phyloP scores from a whole-genome alignment of 1,284 basidiomycete species.

The Peniophora sp. region DNA sequence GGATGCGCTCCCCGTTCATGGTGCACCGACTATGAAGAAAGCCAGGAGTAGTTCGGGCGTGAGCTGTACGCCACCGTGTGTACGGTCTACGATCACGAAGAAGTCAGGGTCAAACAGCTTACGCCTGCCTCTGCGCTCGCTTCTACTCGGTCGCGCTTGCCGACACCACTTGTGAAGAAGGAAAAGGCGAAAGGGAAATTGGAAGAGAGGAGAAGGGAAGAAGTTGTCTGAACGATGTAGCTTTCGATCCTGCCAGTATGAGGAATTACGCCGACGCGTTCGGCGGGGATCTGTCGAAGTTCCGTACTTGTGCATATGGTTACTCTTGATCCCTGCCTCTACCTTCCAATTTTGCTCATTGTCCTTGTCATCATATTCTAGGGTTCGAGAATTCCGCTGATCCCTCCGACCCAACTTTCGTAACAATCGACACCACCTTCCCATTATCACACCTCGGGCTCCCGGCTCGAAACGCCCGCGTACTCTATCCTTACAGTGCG shows the following conservation, averaged over 20 bases:
- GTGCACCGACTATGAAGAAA: not conserved
- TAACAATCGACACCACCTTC: slow-evolving; percentile 46
- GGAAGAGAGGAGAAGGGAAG: too few species aligned
- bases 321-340: too few species aligned
- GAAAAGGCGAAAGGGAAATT: too few species aligned
- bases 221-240: too few species aligned
- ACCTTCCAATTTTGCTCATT: slow-evolving; percentile 12
- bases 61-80: not conserved
- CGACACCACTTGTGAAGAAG: too few species aligned
- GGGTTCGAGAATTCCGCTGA: slow-evolving; percentile 61
- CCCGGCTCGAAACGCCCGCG: slow-evolving; percentile 55
- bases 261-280: slow-evolving; percentile 9
- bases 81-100: slow-evolving; percentile 7
- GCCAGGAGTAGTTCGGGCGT: not conserved
- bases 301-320: slow-evolving; percentile 19
- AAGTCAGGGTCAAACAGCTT: slow-evolving; percentile 42
- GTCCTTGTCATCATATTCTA: slow-evolving; percentile 17
- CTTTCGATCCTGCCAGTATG: too few species aligned
- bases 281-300: slow-evolving; percentile 22
- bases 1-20: not conserved
- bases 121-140: slow-evolving; percentile 42
- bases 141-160: slow-evolving; percentile 9
- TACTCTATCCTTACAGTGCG: slow-evolving; percentile 67
- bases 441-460: slow-evolving; percentile 64
- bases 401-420: slow-evolving; percentile 48